Percentiles rank a stretch among this genome's conserved stretches.
These are phyloP conservation scores for Sclerotinia subarctica DNA, from an alignment of 2,329 filamentous ascomycete species.

Conservation along the genomic window DNA sequence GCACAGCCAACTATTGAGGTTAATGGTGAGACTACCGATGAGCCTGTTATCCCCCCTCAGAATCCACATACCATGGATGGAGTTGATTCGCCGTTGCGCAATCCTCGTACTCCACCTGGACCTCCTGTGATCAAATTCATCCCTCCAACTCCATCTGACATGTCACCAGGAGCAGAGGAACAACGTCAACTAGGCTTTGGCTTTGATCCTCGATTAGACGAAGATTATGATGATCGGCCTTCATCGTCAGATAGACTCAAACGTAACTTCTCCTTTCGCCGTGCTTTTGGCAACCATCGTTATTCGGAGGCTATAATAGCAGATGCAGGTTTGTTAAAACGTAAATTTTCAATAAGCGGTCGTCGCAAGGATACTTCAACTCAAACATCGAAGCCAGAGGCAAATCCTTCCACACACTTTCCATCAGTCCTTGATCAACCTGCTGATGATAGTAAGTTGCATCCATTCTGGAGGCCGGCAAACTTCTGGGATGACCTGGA, in stretches of 20 bases:
- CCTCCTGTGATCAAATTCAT: constrained; percentile 59
- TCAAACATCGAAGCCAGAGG: constrained; percentile 31
- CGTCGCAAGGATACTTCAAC: constrained; percentile 31
- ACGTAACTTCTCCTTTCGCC: constrained; percentile 49
- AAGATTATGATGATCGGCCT: constrained; percentile 40
- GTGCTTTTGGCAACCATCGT: constrained; percentile 51
- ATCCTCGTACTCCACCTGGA: constrained; percentile 57
- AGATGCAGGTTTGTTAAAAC: constrained; percentile 50
- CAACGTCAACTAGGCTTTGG: constrained; percentile 53
- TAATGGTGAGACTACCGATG: constrained; percentile 41
- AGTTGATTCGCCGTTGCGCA: constrained; percentile 60
- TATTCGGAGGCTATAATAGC: constrained; percentile 50
- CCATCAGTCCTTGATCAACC: constrained; percentile 47
- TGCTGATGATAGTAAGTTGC: constrained; percentile 52
- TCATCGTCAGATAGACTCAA: constrained; percentile 42
- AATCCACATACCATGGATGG: constrained; percentile 48
- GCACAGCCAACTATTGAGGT: constrained; percentile 28
- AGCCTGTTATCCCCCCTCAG: constrained; percentile 53
- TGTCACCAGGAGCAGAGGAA: constrained; percentile 54
- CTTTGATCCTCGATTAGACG: constrained; percentile 13
- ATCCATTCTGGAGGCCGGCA: constrained; percentile 61
- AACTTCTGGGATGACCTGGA: constrained; percentile 44
- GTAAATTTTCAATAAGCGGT: constrained; percentile 38
- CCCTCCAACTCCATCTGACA: constrained; percentile 59
- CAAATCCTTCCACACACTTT: constrained; percentile 39